Evolutionary conservation across 2,329 filamentous ascomycete species (phyloP), one percentile per base, ranked within the genome.

Genomic region (Didymella pomorum): DNA sequence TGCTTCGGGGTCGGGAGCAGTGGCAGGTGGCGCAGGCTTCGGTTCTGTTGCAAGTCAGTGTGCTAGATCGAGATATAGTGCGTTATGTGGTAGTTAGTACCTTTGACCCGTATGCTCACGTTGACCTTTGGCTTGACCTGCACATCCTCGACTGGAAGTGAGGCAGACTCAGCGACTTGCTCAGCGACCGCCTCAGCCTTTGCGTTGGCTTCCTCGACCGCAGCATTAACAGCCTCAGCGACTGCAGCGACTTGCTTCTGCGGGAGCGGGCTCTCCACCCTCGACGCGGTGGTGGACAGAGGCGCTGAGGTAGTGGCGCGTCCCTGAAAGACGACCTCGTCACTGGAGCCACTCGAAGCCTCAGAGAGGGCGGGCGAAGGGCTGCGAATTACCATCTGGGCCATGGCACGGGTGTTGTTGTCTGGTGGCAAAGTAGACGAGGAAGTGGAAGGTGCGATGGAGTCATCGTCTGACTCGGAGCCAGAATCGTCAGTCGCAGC

Each of bases 291-390:
- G 20, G 61, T 46, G 26, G 52, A 49, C 31, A 48, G 26, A 12
- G 58, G 51, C 21, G 50, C 50, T 16, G 59, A 50, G 18, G 54
- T 58, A 16, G 61, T 59, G 14, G 56, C 58, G 45, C 76, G 72
- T 8, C 76, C 76, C 58, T 62, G 64, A 61, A 78, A 78, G 18
- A 78, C 61, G 5, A 92, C 80, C 63, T 97, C 91, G 46, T 91
- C 90, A 68, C 88, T 59, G 26, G 60, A 68, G 10, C 65, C 69
- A 14, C 33, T 54, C 28, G 64, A 68, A 1, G 61, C 50, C n/a
- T 65, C 58, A 4, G 72, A 76, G 4, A 46, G 53, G 4, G 67
- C 61, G 8, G 71, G 71, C 5, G 79, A 80, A 2, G 78, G 68
- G 35, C 71, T 76, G 26, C 79, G 78, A 43, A 76, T 71, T 0